Percentiles rank a stretch among this genome's conserved stretches.
These are phyloP conservation scores for Kwoniella pini DNA, from an alignment of 768 basidiomycete species.

Conservation along the genomic window DNA sequence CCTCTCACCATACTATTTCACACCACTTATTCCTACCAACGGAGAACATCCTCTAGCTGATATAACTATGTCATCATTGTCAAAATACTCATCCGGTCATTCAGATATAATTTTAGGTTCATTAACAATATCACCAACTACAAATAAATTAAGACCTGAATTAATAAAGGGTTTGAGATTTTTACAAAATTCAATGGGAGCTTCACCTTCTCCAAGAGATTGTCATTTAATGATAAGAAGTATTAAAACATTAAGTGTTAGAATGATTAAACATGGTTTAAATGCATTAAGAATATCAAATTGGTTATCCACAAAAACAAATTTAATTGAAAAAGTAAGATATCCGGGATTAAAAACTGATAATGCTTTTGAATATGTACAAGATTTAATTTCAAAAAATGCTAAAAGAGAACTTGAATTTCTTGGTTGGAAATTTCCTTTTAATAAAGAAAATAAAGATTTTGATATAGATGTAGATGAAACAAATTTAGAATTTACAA, in stretches of 20 bases:
- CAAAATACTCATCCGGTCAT: conserved; percentile 93
- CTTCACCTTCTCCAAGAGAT: conserved; percentile 69
- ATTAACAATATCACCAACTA: conserved; percentile 57
- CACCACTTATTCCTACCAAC: conserved; percentile 65
- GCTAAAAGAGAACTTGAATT: conserved; percentile 66
- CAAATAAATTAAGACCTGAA: conserved; percentile 52
- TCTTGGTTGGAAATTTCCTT: conserved; percentile 52
- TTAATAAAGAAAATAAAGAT: conserved; percentile 13
- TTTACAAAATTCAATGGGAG: conserved; percentile 73
- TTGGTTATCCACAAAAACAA: conserved; percentile 60
- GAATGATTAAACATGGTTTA: conserved; percentile 80
- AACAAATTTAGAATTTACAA: conserved; percentile 24
- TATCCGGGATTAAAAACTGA: conserved; percentile 79
- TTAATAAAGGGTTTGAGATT: conserved; percentile 67
- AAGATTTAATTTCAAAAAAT: conserved; percentile 64
- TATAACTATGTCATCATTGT: conserved; percentile 67
- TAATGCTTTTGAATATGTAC: conserved; percentile 68
- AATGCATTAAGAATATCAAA: conserved; percentile 77
- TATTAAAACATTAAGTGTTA: conserved; percentile 83
- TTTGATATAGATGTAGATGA: conserved; percentile 9
- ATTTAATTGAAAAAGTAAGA: conserved; percentile 72
- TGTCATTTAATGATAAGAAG: conserved; percentile 88
- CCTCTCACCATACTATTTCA: conserved; percentile 86
- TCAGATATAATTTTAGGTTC: conserved; percentile 91
- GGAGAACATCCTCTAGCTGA: conserved; percentile 62